Evolutionary conservation across 768 basidiomycete species (phyloP).

Genomic region (Cystofilobasidium ferigula): DNA sequence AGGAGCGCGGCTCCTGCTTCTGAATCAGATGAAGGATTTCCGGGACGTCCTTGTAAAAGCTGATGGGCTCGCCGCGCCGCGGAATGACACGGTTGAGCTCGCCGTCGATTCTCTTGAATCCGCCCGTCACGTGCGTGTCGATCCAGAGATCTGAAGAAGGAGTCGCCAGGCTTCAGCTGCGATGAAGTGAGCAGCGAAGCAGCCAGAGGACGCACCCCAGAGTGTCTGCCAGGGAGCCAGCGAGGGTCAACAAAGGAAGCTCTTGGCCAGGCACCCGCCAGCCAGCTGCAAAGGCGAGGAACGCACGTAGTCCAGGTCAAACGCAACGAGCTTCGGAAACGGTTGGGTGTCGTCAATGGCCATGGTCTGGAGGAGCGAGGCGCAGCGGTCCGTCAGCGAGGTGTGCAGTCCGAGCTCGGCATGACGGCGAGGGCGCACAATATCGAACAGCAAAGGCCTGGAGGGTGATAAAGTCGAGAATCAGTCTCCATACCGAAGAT

Average conservation of each 20-base stretch:
- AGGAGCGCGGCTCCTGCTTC: conserved; percentile 40
- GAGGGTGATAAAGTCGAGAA: too few species aligned
- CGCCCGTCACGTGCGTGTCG: conserved; percentile 59
- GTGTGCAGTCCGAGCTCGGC: too few species aligned
- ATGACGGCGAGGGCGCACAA: too few species aligned
- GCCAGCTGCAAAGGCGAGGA: background rate
- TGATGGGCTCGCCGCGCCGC: conserved; percentile 50
- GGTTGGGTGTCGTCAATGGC: background rate
- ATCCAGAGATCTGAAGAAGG: conserved; percentile 72
- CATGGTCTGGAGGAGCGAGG: background rate
- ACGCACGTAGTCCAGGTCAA: conserved; percentile 69
- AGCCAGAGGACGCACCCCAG: background rate
- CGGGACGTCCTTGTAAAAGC: conserved; percentile 68
- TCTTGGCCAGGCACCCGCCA: conserved; percentile 39
- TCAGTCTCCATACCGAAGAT: too few species aligned
- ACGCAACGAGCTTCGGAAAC: conserved; percentile 58
- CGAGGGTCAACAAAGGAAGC: conserved; percentile 63
- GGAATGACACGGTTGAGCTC: conserved; percentile 38
- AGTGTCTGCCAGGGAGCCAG: too few species aligned
- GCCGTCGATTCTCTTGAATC: conserved; percentile 37
- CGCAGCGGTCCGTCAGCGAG: too few species aligned
- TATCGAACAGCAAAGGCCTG: too few species aligned
- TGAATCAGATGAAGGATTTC: conserved; percentile 51
- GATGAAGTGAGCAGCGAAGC: too few species aligned
- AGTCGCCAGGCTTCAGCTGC: too few species aligned